Evolutionary conservation across 208 protist genomes (phyloP).

Genomic region (Wallacemonas sp.): DNA sequence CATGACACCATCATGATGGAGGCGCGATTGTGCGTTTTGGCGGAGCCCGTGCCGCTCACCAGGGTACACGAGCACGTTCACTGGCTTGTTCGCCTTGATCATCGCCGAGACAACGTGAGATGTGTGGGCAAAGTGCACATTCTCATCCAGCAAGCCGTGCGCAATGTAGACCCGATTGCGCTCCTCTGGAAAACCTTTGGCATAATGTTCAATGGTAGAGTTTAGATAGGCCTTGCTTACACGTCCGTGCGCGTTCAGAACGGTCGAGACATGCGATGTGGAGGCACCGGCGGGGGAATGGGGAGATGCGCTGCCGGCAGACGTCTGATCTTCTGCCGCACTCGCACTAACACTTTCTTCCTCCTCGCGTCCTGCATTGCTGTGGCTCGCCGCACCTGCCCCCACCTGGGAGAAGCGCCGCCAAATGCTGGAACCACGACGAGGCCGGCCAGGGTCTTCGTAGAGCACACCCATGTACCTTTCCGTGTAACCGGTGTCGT

Average conservation of each 20-base stretch:
- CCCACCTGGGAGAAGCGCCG: neutral
- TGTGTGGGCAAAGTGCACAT: constrained; percentile 92
- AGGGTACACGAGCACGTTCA: constrained; percentile 82
- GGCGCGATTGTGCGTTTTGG: constrained; percentile 63
- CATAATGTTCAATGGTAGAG: constrained; percentile 60
- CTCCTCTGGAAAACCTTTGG: constrained; percentile 77
- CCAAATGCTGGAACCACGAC: constrained; percentile 10
- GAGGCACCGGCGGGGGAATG: neutral
- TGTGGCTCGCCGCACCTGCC: neutral
- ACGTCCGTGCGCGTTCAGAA: constrained; percentile 7
- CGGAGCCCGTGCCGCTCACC: constrained; percentile 86
- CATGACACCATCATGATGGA: constrained; percentile 77
- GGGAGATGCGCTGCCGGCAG: neutral
- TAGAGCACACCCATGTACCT: constrained; percentile 85
- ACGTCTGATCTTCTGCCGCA: neutral
- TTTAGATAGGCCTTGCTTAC: constrained; percentile 60
- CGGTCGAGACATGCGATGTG: neutral
- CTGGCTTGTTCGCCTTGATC: constrained; percentile 83
- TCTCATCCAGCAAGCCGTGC: constrained; percentile 93
- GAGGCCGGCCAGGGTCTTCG: constrained; percentile 14
- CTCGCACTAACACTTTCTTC: neutral
- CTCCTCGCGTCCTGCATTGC: neutral
- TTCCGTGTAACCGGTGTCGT: constrained; percentile 91
- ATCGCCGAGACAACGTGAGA: constrained; percentile 73
- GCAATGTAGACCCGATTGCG: constrained; percentile 89